Evolutionary conservation across 441 rosid genomes (phyloP), one percentile per base, ranked within the genome.

Genomic region (Populus hybrid): DNA sequence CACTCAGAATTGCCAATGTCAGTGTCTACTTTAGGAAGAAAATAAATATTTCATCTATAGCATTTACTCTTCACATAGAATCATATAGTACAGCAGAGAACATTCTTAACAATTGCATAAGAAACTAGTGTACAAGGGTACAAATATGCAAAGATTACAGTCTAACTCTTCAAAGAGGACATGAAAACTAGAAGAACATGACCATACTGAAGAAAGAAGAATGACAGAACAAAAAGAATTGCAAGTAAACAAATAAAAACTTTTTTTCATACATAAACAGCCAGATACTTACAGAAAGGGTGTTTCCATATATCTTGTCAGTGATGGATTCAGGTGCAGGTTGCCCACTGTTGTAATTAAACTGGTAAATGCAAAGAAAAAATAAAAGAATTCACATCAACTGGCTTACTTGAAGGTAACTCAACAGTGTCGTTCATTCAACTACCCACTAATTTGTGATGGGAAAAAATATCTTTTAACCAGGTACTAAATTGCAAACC

Each of bases 311-410:
- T 69, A 96, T 94, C 90, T 94, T 94, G 90, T 93, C 97, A 1
- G 98, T 91, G 83, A 94, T 94, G 70, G 92, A 86, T 78, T 94
- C 98, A 35, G 98, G 99, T 36, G 98, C 98, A 70, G 96, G 97
- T 84, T 94, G 98, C 74, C 98, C 98, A 38, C 99, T 94, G 90
- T 84, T 91, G 92, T 92, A 93, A 73, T 94, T 96, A 83, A 96
- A 96, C 97, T 92, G 89, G 67, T 76, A 86, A 82, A 80, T 65
- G 65, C 70, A 70, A 26, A 89, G 67, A 63, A 78, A 70, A 23
- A 50, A 59, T 30, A 73, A 63, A 69, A 73, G 67, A 59, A 80
- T 20, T 77, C 75, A 70, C 26, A 36, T 57, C 54, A 84, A 67
- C 35, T 20, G 67, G 36, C 2, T 0, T 6, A 36, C 68, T 70